Base-by-base conservation (phyloP, 2,329 filamentous ascomycete genomes). In the Cadophora luteo-olivacea region DNA sequence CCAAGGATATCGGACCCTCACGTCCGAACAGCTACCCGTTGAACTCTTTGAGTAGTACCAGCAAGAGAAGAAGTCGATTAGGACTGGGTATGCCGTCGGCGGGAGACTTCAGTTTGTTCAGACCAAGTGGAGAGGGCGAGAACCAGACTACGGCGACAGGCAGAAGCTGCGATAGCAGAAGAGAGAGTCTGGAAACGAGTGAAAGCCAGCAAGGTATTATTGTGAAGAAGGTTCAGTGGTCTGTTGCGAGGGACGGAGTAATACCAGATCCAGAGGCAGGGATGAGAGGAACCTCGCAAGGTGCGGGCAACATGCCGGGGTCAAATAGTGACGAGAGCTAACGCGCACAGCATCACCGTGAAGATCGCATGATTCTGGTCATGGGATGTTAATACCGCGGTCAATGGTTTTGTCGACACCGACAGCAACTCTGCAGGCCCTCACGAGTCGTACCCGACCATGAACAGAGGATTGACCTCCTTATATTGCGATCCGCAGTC, bases 171-270 rank as follows among this genome's bases (percentile, higher is more conserved):
- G 12, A 22, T 22, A 49, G 19, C 11, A 49, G 45, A 7, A 49
- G 45, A 22, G 45, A 7, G 11, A 49, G 45, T 22, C 12, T 49
- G n/a, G 45, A 22, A 14, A 49, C 45, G 11, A 49, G n/a, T 22
- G 45, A 49, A 7, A 49, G 45, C 22, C 45, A 49, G n/a, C 45
- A 49, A 22, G 45, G 45, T 22, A 49, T 49, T 5, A 49, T 57
- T 57, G 52, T 57, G 52, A 57, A 57, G 52, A 57, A 57, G 22
- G 52, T 57, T 3, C 52, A 57, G 19, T 57, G 52, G 52, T 32
- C 25, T 57, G 52, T 57, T 57, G 52, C 52, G 24, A 57, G 52
- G 12, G 24, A 29, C 9, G 52, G 24, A 3, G 6, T 19, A 8
- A 49, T 19, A n/a, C 45, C 45, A 22, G 45, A 49, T 22, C 45